Conservation (phyloP, 1,139 yeast species). For the Suhomyces chickasaworum region DNA sequence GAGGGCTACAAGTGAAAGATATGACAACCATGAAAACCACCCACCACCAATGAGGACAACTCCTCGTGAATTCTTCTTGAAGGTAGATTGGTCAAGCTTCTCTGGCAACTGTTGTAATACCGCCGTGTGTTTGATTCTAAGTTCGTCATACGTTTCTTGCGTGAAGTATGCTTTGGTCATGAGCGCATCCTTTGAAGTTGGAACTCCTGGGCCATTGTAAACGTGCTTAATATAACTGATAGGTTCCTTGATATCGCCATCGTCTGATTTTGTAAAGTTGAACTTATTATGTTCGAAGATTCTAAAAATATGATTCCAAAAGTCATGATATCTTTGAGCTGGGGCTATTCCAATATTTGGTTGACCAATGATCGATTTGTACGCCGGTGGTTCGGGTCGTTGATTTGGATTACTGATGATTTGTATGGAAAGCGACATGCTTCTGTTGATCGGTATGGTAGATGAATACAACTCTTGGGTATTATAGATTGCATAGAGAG, state of each 20-base stretch:
- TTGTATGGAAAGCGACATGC: slow-evolving; percentile 8
- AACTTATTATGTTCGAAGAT: slow-evolving; percentile 17
- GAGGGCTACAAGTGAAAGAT: slow-evolving; percentile 35
- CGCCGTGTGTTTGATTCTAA: slow-evolving; percentile 27
- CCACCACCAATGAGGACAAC: slow-evolving; percentile 43
- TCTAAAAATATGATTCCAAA: slow-evolving; percentile 21
- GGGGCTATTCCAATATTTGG: slow-evolving; percentile 10
- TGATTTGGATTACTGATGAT: slow-evolving; percentile 5
- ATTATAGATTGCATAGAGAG: slow-evolving; percentile 5
- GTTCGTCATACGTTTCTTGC: slow-evolving; percentile 25
- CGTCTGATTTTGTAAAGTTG: slow-evolving; percentile 16
- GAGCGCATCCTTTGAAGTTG: slow-evolving; percentile 30
- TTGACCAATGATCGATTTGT: slow-evolving; percentile 10
- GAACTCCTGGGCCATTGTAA: slow-evolving; percentile 25
- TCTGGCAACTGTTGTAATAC: slow-evolving; percentile 30
- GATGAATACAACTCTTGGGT: slow-evolving; percentile 7
- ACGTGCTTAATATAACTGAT: slow-evolving; percentile 27
- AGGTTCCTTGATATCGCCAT: slow-evolving; percentile 19
- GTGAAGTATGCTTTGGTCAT: slow-evolving; percentile 32
- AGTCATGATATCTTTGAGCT: slow-evolving; percentile 16
- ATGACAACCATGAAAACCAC: slow-evolving; percentile 41
- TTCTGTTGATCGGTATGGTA: slow-evolving; percentile 10
- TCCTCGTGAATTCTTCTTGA: slow-evolving; percentile 31
- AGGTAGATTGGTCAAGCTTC: slow-evolving; percentile 26
- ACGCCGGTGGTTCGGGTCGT: slow-evolving; percentile 2